These are phyloP conservation scores for Spergularia bocconei DNA, from an alignment of 148 eudicot species.

Conservation along the genomic window DNA sequence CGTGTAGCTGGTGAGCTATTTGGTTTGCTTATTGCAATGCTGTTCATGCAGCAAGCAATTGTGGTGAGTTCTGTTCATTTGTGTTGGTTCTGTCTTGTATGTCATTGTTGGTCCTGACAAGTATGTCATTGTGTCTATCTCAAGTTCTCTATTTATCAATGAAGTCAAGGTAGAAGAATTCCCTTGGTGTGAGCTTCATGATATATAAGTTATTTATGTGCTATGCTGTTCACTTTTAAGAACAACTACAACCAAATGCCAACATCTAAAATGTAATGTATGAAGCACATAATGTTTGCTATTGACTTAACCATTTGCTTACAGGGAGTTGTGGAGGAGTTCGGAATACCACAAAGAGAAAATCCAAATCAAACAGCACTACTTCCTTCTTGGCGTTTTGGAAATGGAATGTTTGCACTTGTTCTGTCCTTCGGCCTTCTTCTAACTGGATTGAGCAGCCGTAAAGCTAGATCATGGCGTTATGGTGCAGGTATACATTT, in stretches of 20 bases:
- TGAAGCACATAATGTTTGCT: background rate
- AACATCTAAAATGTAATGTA: background rate
- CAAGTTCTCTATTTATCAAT: background rate
- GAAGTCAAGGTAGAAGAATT: background rate
- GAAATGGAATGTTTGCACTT: conserved; percentile 98
- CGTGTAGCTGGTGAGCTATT: conserved; percentile 97
- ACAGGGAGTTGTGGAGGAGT: conserved; percentile 93
- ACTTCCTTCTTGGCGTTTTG: conserved; percentile 93
- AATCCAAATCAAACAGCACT: conserved; percentile 55
- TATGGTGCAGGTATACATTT: conserved; percentile 78
- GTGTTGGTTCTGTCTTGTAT: background rate
- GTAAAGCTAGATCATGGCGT: conserved; percentile 98
- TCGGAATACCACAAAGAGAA: conserved; percentile 76
- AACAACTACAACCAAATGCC: background rate
- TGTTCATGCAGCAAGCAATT: conserved; percentile 98
- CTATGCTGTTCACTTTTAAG: background rate
- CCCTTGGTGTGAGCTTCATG: background rate
- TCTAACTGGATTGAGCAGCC: conserved; percentile 70
- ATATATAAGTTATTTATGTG: background rate
- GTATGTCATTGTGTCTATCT: conserved; percentile 1
- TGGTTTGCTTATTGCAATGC: conserved; percentile 96
- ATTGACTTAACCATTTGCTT: conserved; percentile 18
- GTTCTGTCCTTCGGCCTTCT: conserved; percentile 97
- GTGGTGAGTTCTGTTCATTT: conserved; percentile 49
- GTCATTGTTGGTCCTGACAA: background rate